Evolutionary conservation across 176 grass and related monocot species (phyloP).

Genomic region (Zea mays): Zm-B73-REFERENCE-NAM-5.0 NC_050103.1:150288001-150288500

Average conservation of each 20-base stretch:
- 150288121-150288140: neutral
- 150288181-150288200: slow-evolving; percentile 35
- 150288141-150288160: slow-evolving; percentile 18
- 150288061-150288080: slow-evolving; percentile 41
- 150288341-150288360: slow-evolving; percentile 25
- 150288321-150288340: slow-evolving; percentile 68
- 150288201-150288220: slow-evolving; percentile 39
- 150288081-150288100: slow-evolving; percentile 44
- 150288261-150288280: slow-evolving; percentile 37
- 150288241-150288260: slow-evolving; percentile 33
- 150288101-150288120: slow-evolving; percentile 8
- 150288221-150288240: slow-evolving; percentile 26
- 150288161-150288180: neutral
- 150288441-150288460: slow-evolving; percentile 71
- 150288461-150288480: slow-evolving; percentile 63
- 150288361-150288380: slow-evolving; percentile 9
- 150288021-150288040: neutral
- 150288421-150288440: slow-evolving; percentile 60
- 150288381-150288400: slow-evolving; percentile 39
- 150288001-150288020: neutral
- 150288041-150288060: slow-evolving; percentile 30
- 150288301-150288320: slow-evolving; percentile 28
- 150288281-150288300: slow-evolving; percentile 29
- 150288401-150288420: slow-evolving; percentile 48
- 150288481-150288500: slow-evolving; percentile 54